phyloP scores from a whole-genome alignment of 2,329 filamentous ascomycete species.

The Ambrosiella cleistominuta region DNA sequence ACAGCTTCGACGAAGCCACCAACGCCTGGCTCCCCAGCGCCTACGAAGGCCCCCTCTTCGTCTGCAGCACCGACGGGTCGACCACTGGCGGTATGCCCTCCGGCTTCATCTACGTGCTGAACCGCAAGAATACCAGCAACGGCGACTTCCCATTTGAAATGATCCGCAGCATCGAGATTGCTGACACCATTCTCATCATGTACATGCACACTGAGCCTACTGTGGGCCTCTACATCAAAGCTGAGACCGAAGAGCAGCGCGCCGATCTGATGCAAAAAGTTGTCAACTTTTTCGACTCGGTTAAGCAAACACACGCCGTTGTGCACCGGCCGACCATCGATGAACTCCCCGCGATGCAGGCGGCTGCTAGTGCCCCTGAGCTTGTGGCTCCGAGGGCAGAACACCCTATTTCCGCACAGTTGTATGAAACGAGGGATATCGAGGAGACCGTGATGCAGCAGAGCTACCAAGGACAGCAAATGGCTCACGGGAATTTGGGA shows the following conservation, averaged over 20 bases:
- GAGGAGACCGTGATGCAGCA: neutral
- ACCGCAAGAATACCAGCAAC: conserved; percentile 54
- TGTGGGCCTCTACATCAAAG: conserved; percentile 36
- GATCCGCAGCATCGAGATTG: conserved; percentile 46
- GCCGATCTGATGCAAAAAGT: conserved; percentile 26
- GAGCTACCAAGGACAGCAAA: neutral
- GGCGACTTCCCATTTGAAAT: conserved; percentile 46
- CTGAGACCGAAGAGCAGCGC: conserved; percentile 28
- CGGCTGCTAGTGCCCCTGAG: neutral
- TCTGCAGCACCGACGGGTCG: conserved; percentile 22
- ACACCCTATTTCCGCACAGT: neutral
- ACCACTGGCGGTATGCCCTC: neutral
- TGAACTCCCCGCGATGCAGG: neutral
- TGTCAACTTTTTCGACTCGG: conserved; percentile 24
- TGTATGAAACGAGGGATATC: conserved; percentile 1
- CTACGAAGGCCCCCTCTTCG: conserved; percentile 75
- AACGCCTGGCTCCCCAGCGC: conserved; percentile 69
- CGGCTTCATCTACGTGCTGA: conserved; percentile 51
- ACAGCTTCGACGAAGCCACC: conserved; percentile 51
- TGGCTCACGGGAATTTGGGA: too few species aligned
- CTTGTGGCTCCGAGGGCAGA: neutral
- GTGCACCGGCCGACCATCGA: too few species aligned
- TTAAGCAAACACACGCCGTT: conserved; percentile 12
- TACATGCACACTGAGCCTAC: conserved; percentile 25
- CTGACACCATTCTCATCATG: conserved; percentile 35